Evolutionary conservation across 2,329 filamentous ascomycete genomes (phyloP).

Genomic region (Corniculantispora saksenae): DNA sequence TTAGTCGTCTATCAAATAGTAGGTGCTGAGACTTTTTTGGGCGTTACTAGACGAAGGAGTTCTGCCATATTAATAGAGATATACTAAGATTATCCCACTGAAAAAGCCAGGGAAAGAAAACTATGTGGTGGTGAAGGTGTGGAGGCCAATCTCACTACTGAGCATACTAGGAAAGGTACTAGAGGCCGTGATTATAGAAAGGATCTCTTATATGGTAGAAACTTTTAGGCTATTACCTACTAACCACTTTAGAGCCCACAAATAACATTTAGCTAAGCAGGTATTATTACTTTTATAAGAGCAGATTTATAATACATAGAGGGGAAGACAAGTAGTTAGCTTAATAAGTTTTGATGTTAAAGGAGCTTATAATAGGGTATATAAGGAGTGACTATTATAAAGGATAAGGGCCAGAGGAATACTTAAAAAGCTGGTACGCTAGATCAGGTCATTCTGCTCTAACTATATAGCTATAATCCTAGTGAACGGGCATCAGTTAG

Average conservation of each 20-base stretch:
- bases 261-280: conserved; percentile 22
- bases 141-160: background rate
- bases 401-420: conserved; percentile 27
- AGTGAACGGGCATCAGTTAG: conserved; percentile 25
- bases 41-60: conserved; percentile 18
- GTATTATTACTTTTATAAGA: conserved; percentile 20
- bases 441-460: conserved; percentile 29
- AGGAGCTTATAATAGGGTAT: conserved; percentile 42
- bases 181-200: background rate
- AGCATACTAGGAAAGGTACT: background rate
- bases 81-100: background rate
- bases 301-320: conserved; percentile 19
- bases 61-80: background rate
- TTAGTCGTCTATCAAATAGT: conserved; percentile 21
- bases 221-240: conserved; percentile 19
- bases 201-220: background rate
- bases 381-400: conserved; percentile 31
- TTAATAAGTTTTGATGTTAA: conserved; percentile 42
- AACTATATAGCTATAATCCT: conserved; percentile 25
- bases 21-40: conserved; percentile 23
- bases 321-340: conserved; percentile 29
- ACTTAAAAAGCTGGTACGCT: conserved; percentile 21
- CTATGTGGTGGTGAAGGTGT: background rate
- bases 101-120: background rate
- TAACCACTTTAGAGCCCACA: conserved; percentile 22